Base-by-base conservation (phyloP, 768 basidiomycete genomes). In the Amanita rubescens region DNA sequence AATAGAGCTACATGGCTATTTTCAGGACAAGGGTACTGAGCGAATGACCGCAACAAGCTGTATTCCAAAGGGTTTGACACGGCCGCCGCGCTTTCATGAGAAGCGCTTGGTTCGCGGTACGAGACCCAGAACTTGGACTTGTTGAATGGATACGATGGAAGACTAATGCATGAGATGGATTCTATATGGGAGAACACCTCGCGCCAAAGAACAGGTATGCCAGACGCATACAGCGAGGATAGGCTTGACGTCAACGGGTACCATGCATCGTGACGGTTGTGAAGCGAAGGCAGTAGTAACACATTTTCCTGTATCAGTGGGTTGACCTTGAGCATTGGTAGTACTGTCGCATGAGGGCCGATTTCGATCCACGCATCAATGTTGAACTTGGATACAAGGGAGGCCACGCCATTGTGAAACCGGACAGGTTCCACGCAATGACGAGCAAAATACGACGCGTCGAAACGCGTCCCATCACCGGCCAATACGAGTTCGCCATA, bases 121-220 rank as follows among this genome's bases (percentile, higher is more conserved):
- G 67, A 63, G 2, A 82, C 73, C 84, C 82, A 87, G 62, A 81
- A 86, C 20, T 69, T 75, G 3, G 72, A 69, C 43, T 67, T 68
- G 9, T 74, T 68, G 58, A 87, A 85, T 1, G 85, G 84, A 63
- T 88, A 89, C 3, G 74, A 67, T 0, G 87, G 87, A 10, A 87
- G 65, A 54, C 74, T 75, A n/a, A 76, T 58, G 55, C 78, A 78
- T 3, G 67, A 64, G 8, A 67, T 64, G 7, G 69, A 52, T 0
- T 70, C 57, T 5, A 81, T 53, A 53, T 80, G 75, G 0, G 70
- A 59, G 59, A 81, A 87, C 5, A 78, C 70, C 2, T 68, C 63
- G 17, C 79, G 70, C 87, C 86, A 87, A 25, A 70, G 56, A n/a
- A 87, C 53, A 1, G 62, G 51, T 39, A 72, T 55, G 20, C 63